Evolutionary conservation across 2,329 filamentous ascomycete genomes (phyloP).

Genomic region (Ophiocordyceps camponoti-rufipedis): DNA sequence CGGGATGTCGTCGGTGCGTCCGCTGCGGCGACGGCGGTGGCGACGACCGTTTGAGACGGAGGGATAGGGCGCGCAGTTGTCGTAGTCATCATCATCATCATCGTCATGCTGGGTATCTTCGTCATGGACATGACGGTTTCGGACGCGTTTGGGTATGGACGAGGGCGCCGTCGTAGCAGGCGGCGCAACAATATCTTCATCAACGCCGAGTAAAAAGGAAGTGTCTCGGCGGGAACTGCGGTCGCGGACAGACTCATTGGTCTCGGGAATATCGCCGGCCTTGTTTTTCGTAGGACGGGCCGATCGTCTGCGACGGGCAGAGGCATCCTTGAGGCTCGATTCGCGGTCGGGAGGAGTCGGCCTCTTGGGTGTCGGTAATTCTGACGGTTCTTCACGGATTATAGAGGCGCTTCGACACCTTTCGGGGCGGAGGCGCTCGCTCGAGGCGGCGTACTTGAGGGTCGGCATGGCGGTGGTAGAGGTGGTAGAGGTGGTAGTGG

Average conservation of each 20-base stretch:
- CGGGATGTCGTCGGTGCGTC: constrained; percentile 28
- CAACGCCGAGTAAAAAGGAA: constrained; percentile 8
- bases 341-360: constrained; percentile 44
- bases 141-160: not conserved
- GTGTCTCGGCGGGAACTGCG: constrained; percentile 4
- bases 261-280: constrained; percentile 24
- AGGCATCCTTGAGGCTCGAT: constrained; percentile 46
- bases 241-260: constrained; percentile 13
- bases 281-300: constrained; percentile 8
- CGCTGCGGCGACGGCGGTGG: constrained; percentile 4
- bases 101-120: not conserved
- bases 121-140: not conserved
- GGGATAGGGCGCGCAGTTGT: constrained; percentile 54
- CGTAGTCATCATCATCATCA: constrained; percentile 15
- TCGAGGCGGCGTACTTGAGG: constrained; percentile 58
- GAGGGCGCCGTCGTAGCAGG: not conserved
- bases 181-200: constrained; percentile 6
- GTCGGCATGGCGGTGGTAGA: constrained; percentile 23
- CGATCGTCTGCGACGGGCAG: constrained; percentile 27
- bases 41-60: constrained; percentile 41
- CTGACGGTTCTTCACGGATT: constrained; percentile 35
- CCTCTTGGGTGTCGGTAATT: not conserved
- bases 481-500: no score
- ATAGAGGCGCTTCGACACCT: constrained; percentile 30
- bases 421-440: constrained; percentile 43